Base-by-base conservation (phyloP, 1,139 yeast genomes). In the Yamadazyma diddensiae region DNA sequence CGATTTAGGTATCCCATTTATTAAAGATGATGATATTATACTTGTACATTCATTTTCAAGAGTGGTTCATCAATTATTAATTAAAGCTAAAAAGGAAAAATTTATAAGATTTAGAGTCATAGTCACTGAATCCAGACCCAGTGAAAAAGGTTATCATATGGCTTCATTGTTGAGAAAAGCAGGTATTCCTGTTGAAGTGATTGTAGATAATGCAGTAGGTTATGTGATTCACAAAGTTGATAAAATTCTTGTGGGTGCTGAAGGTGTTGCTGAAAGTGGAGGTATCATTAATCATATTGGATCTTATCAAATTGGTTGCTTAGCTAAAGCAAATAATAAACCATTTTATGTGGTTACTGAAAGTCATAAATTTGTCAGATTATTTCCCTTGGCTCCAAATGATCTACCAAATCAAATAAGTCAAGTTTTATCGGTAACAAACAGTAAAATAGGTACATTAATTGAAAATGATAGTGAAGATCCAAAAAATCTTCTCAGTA, bases 261-360 rank as follows among this genome's bases (percentile, higher is more conserved):
- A 92, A 60, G 99, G 99, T 43, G 98, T 92, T 4, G 95, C 96
- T 3, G 99, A 92, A 65, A 83, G 94, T 56, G 99, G 99, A 36
- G 99, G 99, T 23, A 88, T 94, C 33, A 90, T 92, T 47, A 92
- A 92, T 58, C 94, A 90, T 52, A 84, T 94, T 43, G 99, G 99
- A 3, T 81, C 95, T 2, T 92, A 87, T 58, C 97, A 94, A 51
- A 82, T 92, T 33, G 97, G 97, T 16, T 94, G 94, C 34, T 64
- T 94, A 43, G 97, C 98, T 4, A 82, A 85, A 47, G 79, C 84
- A 38, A 85, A 94, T 39, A 83, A 87, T 55, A 90, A 87, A 54
- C 98, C 98, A 9, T 77, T 94, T 36, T 94, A 92, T 50, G 97
- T 88, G 29, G 94, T 88, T 7, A 84, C 96, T 1, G 99, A 94